Base-by-base conservation (phyloP, 805 yeast genomes). In the Teunomyces barrocoloradensis region DNA sequence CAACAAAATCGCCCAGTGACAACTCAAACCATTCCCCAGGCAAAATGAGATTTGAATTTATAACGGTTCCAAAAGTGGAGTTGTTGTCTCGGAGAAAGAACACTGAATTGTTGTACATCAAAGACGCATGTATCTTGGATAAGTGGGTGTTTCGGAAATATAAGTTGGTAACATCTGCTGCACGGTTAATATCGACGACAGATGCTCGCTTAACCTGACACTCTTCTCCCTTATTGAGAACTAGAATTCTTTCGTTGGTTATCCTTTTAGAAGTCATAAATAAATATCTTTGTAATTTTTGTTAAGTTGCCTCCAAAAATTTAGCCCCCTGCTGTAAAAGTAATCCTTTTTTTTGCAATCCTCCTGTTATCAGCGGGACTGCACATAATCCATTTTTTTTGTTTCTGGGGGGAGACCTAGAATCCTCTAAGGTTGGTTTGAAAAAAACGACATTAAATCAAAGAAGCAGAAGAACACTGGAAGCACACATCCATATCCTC, bases 51-150 rank as follows among this genome's bases (percentile, higher is more conserved):
- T 57, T 42, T 25, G 59, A 56, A 47, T 69, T 65, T 46, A 66
- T 42, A 6, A 68, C 49, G 13, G 77, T 71, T 1, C 77, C 77
- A 54, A 71, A 72, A 15, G 71, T 69, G 5, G 75, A 70, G 23
- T 51, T 51, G 23, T 51, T 46, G 47, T 73, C 78, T 49, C 54
- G 57, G 36, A 69, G 43, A 32, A 44, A 55, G 29, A 71, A 55
- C 11, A 23, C 34, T 12, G 57, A 59, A 25, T 61, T 51, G 4
- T 38, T 47, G 35, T 46, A 38, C 44, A 48, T 49, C 29, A 71
- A 43, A 13, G 49, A 45, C 7, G 76, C 77, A 51, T 73, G 78
- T 4, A 51, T 38, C 52, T 70, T 71, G 6, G 75, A 70, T 40
- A 73, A 52, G 52, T 72, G 76, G 35, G 64, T 50, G 50, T 67